Conservation (phyloP, 2,329 filamentous ascomycete genomes). For the Trichophyton mentagrophytes region DNA sequence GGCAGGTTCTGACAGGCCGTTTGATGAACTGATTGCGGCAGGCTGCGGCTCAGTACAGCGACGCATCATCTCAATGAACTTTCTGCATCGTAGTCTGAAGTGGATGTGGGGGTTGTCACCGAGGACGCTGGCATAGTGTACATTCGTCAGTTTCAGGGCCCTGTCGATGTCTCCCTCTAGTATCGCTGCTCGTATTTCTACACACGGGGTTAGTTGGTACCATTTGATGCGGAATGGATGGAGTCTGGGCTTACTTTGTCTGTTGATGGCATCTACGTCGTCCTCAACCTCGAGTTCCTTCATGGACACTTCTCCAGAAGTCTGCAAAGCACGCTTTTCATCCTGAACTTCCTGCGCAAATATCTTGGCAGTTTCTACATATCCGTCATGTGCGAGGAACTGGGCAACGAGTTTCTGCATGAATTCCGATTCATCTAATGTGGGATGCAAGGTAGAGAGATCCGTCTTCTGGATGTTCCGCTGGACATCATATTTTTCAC, state of each 20-base stretch:
- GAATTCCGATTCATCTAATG: conserved; percentile 59
- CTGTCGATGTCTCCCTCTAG: conserved; percentile 85
- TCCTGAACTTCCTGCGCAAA: conserved; percentile 70
- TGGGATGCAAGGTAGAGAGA: conserved; percentile 49
- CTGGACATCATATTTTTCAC: conserved; percentile 48
- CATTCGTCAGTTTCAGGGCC: conserved; percentile 67
- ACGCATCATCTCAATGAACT: conserved; percentile 90
- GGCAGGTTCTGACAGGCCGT: conserved; percentile 16
- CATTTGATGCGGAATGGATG: neutral
- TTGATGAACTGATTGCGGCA: conserved; percentile 19
- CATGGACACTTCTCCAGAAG: conserved; percentile 40
- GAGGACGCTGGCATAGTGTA: conserved; percentile 69
- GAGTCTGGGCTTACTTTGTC: conserved; percentile 55
- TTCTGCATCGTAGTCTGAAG: conserved; percentile 76
- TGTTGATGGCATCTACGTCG: conserved; percentile 71
- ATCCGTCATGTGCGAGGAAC: conserved; percentile 88
- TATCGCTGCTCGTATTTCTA: conserved; percentile 76
- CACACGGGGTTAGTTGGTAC: conserved; percentile 5
- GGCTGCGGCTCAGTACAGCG: conserved; percentile 52
- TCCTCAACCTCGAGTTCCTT: conserved; percentile 57
- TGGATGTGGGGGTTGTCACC: conserved; percentile 69
- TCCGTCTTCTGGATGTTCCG: conserved; percentile 48
- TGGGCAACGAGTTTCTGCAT: conserved; percentile 75
- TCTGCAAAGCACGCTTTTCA: conserved; percentile 58
- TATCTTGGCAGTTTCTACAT: conserved; percentile 79